Base-by-base conservation (phyloP, 116 monocot genomes). In the Cymodocea nodosa region DNA sequence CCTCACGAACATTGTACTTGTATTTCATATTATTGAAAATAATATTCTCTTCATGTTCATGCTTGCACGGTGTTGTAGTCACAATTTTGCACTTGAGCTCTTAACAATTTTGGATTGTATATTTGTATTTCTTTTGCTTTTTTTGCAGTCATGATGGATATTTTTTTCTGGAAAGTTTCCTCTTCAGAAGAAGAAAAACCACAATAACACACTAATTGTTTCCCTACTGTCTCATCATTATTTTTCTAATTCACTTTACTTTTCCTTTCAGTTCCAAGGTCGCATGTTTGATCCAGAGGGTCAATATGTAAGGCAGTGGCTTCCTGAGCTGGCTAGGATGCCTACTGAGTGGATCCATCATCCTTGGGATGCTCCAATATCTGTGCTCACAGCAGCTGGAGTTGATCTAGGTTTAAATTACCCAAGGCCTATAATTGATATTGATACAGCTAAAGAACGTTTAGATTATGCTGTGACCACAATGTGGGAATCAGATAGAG, bases 271-370 rank as follows among this genome's bases (percentile, higher is more conserved):
- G 93, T 85, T 67, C 59, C 93, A 93, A 69, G 93, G 93, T 14
- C 23, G 55, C 37, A 83, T 60, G 69, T 85, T 73, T 65, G 93
- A 93, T 76, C 93, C 89, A 39, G 74, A 83, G 18, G 93, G 93
- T 24, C 79, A 80, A 52, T 89, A 89, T 65, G 82, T 89, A 5
- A 85, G 93, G 77, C 81, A 62, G 64, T 93, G 93, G 93, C 73
- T 93, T 71, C 89, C 93, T 30, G 93, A 89, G 79, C 85, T 93
- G 36, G 85, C 89, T 55, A 74, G 93, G 50, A 69, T 93, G 81
- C 93, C 93, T 4, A 82, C 85, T 3, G 69, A 88, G 65, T 93
- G 93, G 93, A 84, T 93, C 53, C 93, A 93, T 68, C 81, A 83
- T 82, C 93, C 93, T 56, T 85, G 89, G 93, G 78, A 85, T 83